Percentiles rank a stretch among this genome's conserved stretches.
phyloP scores from a whole-genome alignment of 306 rosid genomes.

The Glycine soja region DNA sequence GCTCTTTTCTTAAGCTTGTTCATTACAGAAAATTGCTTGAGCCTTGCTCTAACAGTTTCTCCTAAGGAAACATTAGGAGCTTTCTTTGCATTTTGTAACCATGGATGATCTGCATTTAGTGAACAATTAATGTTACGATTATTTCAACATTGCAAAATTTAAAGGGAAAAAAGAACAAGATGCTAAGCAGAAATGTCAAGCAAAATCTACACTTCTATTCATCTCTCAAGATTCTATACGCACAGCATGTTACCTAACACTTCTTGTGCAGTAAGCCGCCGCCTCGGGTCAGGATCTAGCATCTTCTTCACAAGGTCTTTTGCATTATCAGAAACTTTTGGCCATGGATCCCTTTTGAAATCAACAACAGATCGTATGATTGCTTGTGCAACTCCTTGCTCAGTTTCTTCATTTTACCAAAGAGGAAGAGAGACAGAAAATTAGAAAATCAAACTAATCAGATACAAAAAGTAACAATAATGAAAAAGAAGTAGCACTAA shows the following conservation, averaged over 20 bases:
- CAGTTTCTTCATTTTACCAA: constrained; percentile 78
- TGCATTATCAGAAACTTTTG: constrained; percentile 93
- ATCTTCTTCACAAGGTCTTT: constrained; percentile 97
- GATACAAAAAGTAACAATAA: constrained; percentile 8
- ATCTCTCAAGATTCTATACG: constrained; percentile 19
- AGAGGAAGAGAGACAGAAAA: constrained; percentile 34
- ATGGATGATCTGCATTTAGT: constrained; percentile 85
- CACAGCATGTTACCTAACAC: constrained; percentile 74
- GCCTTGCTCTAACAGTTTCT: constrained; percentile 92
- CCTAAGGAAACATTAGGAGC: constrained; percentile 97
- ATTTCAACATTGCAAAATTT: constrained; percentile 22
- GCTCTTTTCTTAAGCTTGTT: constrained; percentile 99
- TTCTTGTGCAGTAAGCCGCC: constrained; percentile 84
- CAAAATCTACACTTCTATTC: constrained; percentile 3
- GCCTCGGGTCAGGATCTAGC: constrained; percentile 90
- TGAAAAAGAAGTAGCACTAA: constrained; percentile 1
- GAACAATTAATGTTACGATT: constrained; percentile 38
- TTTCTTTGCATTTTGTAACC: constrained; percentile 87
- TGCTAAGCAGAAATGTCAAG: constrained; percentile 16
- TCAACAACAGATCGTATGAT: constrained; percentile 86
- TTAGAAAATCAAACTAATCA: constrained; percentile 41
- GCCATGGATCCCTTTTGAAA: constrained; percentile 98
- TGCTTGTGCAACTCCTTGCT: constrained; percentile 99
- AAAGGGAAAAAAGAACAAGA: constrained; percentile 8
- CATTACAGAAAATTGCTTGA: constrained; percentile 96